Percentiles rank a stretch among this genome's conserved stretches.
These are phyloP conservation scores for Plectosphaerella plurivora DNA, from an alignment of 2,329 filamentous ascomycete genomes.

Conservation along the genomic window DNA sequence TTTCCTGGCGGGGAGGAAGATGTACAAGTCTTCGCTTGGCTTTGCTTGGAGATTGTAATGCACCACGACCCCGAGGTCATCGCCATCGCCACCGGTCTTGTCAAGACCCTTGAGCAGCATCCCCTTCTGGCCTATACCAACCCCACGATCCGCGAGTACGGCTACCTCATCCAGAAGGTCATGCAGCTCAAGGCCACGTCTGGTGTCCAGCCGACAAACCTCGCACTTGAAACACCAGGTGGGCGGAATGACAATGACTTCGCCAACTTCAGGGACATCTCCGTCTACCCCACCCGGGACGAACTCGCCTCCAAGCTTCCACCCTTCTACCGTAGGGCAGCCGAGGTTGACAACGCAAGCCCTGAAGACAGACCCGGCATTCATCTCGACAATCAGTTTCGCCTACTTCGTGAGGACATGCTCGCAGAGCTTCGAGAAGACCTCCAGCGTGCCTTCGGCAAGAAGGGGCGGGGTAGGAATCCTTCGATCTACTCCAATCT, in stretches of 20 bases:
- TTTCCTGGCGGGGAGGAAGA: constrained; percentile 16
- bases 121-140: constrained; percentile 18
- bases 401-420: constrained; percentile 68
- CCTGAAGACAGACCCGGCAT: constrained; percentile 30
- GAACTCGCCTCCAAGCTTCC: constrained; percentile 52
- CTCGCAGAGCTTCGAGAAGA: constrained; percentile 61
- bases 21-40: constrained; percentile 39
- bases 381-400: constrained; percentile 69
- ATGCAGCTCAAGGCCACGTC: constrained; percentile 23
- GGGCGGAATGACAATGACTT: constrained; percentile 73
- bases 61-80: constrained; percentile 19
- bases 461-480: constrained; percentile 39
- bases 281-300: constrained; percentile 61
- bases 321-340: constrained; percentile 51
- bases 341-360: constrained; percentile 39
- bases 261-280: constrained; percentile 53
- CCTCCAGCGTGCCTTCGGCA: constrained; percentile 42
- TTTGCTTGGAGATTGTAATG: constrained; percentile 42
- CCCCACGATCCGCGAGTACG: constrained; percentile 17
- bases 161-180: constrained; percentile 33
- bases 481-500: constrained; percentile 34
- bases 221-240: constrained; percentile 38
- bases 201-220: neutral
- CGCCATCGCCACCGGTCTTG: constrained; percentile 16
- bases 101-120: constrained; percentile 16